Evolutionary conservation across 2,329 filamentous ascomycete species (phyloP), one percentile per base, ranked within the genome.

Genomic region (Colletotrichum shisoi): DNA sequence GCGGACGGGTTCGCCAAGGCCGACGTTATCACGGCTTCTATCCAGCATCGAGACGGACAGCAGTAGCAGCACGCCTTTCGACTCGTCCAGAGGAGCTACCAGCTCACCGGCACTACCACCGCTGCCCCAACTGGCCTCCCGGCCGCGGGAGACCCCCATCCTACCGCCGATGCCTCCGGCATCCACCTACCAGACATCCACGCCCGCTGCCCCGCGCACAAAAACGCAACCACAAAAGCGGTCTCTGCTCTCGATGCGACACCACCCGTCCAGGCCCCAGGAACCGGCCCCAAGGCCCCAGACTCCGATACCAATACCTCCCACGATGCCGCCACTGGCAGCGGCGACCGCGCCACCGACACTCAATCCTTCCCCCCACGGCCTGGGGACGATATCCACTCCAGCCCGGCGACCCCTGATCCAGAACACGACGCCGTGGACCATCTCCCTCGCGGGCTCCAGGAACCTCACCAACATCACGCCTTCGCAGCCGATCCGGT

Each of bases 101-200:
- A 67, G 64, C 61, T 64, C 64, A 17, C 64, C 61, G 3, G 54
- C 64, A 1, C 4, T 64, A 4, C 61, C 64, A 19, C 64, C 56
- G 12, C n/a, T 64, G 19, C 64, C 63, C 9, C 34, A 45, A 2
- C 45, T 44, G 8, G 1, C 34, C 4, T 13, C 31, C 2, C 40
- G n/a, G 19, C 27, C 8, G 8, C n/a, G 17, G 11, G 51, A 40
- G 11, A 37, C 34, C 3, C 39, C 48, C 2, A 34, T 63, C 3
- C 53, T 64, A 27, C 54, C 54, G 13, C 44, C 64, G 3, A 24
- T 64, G 9, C 61, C 54, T 12, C 64, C 56, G 3, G 64, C 64
- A 8, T 67, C 64, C 1, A 49, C n/a, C 15, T 24, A 19, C n/a
- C 21, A 54, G 1, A 31, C 49, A 11, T 67, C 54, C 0, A 64